Evolutionary conservation across 176 grass and related monocot species (phyloP), one percentile per base, ranked within the genome.

Genomic region (Chrysopogon serrulatus): DNA sequence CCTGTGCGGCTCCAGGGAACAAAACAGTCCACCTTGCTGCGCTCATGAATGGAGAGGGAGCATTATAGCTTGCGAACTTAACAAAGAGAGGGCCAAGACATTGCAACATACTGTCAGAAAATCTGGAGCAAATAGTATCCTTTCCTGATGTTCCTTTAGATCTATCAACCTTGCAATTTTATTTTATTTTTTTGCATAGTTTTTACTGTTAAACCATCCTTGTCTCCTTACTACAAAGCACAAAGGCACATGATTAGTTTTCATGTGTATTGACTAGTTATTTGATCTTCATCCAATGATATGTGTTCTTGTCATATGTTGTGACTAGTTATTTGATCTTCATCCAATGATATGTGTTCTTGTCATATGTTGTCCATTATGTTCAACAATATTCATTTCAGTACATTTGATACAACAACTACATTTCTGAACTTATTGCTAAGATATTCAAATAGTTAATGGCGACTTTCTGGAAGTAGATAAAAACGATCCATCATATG

Each of bases 1-100:
- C 93, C 59, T 98, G 96, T 93, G 96, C 96, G 85, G 93, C 96
- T 90, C 96, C 96, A 86, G 96, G 96, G 92, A 98, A 98, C 90
- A 95, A 98, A 91, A 98, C 96, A 28, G 83, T 87, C 19, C 93
- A 98, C 49, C 89, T 98, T 85, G 89, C 96, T 79, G 91, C 91
- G 8, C 86, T 98, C 70, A 98, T 98, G 96, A 88, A 90, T 73
- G 92, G 92, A 65, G 83, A 92, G 68, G 96, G 28, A 92, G 86
- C 86, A 92, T 98, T 80, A 65, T 93, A 80, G 96, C 96, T 35
- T 98, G 89, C 3, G 93, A 98, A 88, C 83, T 98, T 73, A 89
- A 95, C 87, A 88, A 90, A 80, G 85, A 87, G 47, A 91, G 93
- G 85, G 53, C 90, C 72, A 95, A 88, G 81, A 92, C 88, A 85